Evolutionary conservation across 805 yeast genomes (phyloP).

Genomic region (Yarrowia hollandica): DNA sequence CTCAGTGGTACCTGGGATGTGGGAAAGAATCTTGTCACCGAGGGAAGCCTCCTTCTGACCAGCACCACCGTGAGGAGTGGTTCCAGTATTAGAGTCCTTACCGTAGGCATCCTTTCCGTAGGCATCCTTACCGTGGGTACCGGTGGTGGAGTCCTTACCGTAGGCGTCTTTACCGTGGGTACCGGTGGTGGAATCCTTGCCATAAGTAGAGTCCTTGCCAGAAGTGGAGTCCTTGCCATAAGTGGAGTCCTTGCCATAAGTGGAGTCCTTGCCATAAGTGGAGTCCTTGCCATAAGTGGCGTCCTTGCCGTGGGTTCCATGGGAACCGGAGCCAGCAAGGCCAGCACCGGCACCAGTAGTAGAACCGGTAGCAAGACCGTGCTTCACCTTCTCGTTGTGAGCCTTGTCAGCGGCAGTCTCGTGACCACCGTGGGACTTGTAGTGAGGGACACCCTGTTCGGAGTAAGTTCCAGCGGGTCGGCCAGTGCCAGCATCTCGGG

Average conservation of each 20-base stretch:
- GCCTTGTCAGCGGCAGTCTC: conserved; percentile 6
- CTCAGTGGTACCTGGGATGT: conserved; percentile 26
- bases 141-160: conserved; percentile 5
- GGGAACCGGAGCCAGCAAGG: background rate
- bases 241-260: background rate
- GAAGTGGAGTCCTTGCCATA: background rate
- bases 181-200: background rate
- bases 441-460: conserved; percentile 20
- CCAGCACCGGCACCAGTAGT: background rate
- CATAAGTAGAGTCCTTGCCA: too few relatives aligned
- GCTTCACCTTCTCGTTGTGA: conserved; percentile 20
- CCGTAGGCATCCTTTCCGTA: background rate
- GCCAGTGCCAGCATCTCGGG: background rate
- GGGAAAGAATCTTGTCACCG: conserved; percentile 4
- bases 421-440: conserved; percentile 19
- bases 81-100: background rate
- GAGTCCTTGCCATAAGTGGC: background rate
- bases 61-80: background rate
- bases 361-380: background rate
- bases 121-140: background rate
- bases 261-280: background rate
- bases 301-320: conserved; percentile 5
- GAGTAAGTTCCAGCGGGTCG: conserved; percentile 21
- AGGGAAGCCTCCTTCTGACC: conserved; percentile 5
- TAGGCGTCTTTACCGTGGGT: background rate